phyloP scores from a whole-genome alignment of 164 flowering plant species.

The Euptelea pleiosperma region DNA sequence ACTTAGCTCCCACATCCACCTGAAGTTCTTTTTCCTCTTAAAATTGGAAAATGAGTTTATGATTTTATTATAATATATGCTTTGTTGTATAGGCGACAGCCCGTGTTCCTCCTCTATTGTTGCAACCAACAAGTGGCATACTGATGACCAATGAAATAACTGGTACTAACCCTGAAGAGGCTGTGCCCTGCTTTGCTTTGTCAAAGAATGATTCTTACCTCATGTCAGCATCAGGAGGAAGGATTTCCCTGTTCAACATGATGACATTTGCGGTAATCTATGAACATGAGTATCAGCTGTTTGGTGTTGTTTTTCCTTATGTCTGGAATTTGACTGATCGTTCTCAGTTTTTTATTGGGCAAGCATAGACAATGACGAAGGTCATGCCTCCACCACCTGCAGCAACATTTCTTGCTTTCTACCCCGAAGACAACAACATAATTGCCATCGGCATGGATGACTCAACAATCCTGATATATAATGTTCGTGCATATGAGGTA shows the following conservation, averaged over 20 bases:
- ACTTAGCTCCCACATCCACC: neutral
- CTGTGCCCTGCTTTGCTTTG: constrained; percentile 76
- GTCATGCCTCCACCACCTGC: constrained; percentile 97
- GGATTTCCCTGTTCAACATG: constrained; percentile 73
- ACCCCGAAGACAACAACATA: constrained; percentile 86
- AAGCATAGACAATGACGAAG: constrained; percentile 73
- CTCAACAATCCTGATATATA: constrained; percentile 74
- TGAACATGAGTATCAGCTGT: neutral
- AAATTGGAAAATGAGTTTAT: neutral
- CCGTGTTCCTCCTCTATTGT: constrained; percentile 49
- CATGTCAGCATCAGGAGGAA: constrained; percentile 86
- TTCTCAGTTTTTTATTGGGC: constrained; percentile 8
- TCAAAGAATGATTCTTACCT: constrained; percentile 83
- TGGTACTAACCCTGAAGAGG: constrained; percentile 58
- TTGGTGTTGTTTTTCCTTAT: neutral
- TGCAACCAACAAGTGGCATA: constrained; percentile 79
- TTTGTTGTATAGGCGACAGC: constrained; percentile 61
- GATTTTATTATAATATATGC: neutral
- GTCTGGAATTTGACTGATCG: neutral
- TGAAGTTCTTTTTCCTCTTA: neutral
- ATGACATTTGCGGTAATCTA: constrained; percentile 70
- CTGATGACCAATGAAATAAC: constrained; percentile 73
- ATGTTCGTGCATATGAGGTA: constrained; percentile 86
- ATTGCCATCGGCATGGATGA: constrained; percentile 96
- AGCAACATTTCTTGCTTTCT: constrained; percentile 86